Percentiles rank a stretch among this genome's conserved stretches.
Evolutionary conservation across 2,329 filamentous ascomycete genomes (phyloP).

Genomic region (Colletotrichum horii): DNA sequence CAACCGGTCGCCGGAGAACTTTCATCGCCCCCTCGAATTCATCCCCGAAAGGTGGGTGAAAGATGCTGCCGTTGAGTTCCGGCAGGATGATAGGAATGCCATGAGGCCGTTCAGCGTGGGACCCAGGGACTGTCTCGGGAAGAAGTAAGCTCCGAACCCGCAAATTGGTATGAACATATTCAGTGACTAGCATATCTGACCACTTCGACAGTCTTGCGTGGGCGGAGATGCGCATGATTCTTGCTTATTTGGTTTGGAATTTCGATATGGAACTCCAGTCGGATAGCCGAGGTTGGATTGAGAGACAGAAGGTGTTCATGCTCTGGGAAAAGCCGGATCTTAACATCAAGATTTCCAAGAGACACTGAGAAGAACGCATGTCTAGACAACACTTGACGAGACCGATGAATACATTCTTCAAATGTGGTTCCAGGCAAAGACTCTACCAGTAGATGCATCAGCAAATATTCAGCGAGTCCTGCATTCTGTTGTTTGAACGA

Average conservation of each 20-base stretch:
- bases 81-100: background rate
- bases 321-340: background rate
- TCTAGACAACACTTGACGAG: no score
- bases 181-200: background rate
- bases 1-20: background rate
- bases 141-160: background rate
- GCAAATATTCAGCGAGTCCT: background rate
- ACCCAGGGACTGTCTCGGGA: fast-evolving
- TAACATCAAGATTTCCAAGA: no score
- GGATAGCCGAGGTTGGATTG: background rate
- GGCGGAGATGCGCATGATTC: background rate
- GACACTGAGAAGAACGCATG: no score
- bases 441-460: no score
- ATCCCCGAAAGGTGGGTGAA: background rate
- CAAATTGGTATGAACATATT: background rate
- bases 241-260: background rate
- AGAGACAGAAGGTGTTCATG: background rate
- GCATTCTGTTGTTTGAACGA: background rate
- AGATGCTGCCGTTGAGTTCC: background rate
- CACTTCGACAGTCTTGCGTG: background rate
- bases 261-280: background rate
- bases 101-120: background rate
- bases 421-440: no score
- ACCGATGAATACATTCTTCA: no score
- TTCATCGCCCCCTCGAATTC: background rate